These are phyloP conservation scores for Schrenkiella parvula DNA, from an alignment of 345 rosid species.

Conservation along the genomic window DNA sequence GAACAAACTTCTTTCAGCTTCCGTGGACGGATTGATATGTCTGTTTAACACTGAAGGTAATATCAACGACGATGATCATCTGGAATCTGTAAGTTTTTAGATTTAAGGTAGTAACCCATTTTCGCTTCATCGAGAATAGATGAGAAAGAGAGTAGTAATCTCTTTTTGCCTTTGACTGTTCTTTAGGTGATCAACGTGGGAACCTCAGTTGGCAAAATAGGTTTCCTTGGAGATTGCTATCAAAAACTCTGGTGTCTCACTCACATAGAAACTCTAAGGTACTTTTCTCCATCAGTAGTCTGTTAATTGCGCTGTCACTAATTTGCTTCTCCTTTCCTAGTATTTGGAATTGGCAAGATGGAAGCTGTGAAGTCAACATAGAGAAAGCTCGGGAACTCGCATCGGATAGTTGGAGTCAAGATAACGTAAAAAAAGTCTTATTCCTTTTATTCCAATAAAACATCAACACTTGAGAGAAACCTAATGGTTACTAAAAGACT, in stretches of 20 bases:
- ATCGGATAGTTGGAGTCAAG: conserved; percentile 65
- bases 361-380: conserved; percentile 49
- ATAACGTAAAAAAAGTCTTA: conserved; percentile 47
- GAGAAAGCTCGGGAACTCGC: conserved; percentile 81
- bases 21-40: conserved; percentile 89
- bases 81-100: conserved; percentile 66
- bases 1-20: conserved; percentile 82
- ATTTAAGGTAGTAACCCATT: not conserved
- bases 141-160: not conserved
- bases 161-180: not conserved
- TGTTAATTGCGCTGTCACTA: not conserved
- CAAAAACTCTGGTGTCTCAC: conserved; percentile 92
- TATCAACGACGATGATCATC: conserved; percentile 83
- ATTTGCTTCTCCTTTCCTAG: conserved; percentile 31
- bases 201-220: conserved; percentile 81
- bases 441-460: not conserved
- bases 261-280: conserved; percentile 90
- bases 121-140: not conserved
- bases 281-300: not conserved
- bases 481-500: not conserved
- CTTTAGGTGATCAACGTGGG: conserved; percentile 86
- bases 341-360: conserved; percentile 82
- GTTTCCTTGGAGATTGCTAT: conserved; percentile 60
- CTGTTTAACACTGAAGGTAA: conserved; percentile 69
- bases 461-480: not conserved